Evolutionary conservation across 192 early-diverging fungal genomes (phyloP), one percentile per base, ranked within the genome.

Genomic region (Coemansia sp.): DNA sequence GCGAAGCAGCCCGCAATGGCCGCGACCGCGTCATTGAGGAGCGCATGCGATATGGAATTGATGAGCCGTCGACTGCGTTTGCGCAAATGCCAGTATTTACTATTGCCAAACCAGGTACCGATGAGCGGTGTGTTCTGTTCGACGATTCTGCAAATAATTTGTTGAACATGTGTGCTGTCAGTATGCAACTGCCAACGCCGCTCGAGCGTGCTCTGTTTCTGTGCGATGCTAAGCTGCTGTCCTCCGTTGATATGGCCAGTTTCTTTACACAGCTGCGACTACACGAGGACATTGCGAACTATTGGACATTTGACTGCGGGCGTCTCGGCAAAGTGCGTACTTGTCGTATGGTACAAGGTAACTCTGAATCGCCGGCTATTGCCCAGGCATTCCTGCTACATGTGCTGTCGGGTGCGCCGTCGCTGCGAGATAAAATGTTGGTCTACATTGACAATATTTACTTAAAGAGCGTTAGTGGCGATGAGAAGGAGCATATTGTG

Each of bases 371-470:
- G 3, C 74, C 65, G 1, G 68, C 74, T 1, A 70, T 76, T 49
- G 49, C 73, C 0, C 57, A 68, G 55, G 60, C 59, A 19, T 51
- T 61, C 21, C 23, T 72, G 17, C 41, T 47, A 37, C 70, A 72
- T 5, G 59, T 66, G 10, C 45, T 72, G 1, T 23, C 21, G 11
- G 41, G n/a, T 11, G 19, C 50, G 1, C 37, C 35, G 0, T 29
- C 8, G 9, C 25, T 66, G 2, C 12, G 25, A 0, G 59, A 52
- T 12, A 65, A 63, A 24, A 1, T 65, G n/a, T 45, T 65, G 12
- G 25, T 56, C 0, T 71, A 71, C 49, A 71, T 71, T 15, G 70
- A 72, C 54, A 72, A 72, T 19, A 54, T 72, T 5, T 72, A 72
- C 51, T 3, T 72, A 9, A 62, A 66, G 51, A 49, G 57, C 5